Conservation (phyloP, 352 stramenopile genomes). For the Elongisporangium senticosum region DNA sequence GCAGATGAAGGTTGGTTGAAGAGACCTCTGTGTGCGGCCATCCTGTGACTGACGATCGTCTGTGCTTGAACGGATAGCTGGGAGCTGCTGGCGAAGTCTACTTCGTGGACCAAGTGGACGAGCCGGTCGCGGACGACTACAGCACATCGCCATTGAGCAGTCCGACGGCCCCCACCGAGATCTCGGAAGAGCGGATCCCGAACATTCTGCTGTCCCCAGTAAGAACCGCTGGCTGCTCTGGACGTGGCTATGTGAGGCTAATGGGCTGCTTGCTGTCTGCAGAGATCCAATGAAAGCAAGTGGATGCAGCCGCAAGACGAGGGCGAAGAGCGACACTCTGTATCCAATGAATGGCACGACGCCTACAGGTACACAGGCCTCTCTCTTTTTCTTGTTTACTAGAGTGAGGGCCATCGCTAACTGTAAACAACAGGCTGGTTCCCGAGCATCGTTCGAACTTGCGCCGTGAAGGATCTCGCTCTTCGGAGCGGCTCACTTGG, state of each 20-base stretch:
- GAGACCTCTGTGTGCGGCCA: not conserved
- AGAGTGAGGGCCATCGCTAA: not conserved
- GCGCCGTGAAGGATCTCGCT: not conserved
- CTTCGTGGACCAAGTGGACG: constrained; percentile 62
- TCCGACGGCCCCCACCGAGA: constrained; percentile 9
- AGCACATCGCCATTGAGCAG: constrained; percentile 54
- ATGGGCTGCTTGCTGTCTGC: not conserved
- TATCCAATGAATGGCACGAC: constrained; percentile 9
- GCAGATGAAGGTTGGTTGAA: constrained; percentile 60
- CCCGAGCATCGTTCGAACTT: constrained; percentile 1
- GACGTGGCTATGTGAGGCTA: not conserved
- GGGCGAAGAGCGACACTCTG: not conserved
- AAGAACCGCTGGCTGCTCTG: not conserved
- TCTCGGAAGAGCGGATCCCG: not conserved
- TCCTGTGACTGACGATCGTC: not conserved
- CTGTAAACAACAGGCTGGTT: not conserved
- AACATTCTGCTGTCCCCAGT: not conserved
- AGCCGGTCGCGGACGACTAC: constrained; percentile 60
- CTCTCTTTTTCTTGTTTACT: not conserved
- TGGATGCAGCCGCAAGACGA: not conserved
- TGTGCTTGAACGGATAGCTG: constrained; percentile 19
- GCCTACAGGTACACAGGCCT: constrained; percentile 2
- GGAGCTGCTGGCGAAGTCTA: constrained; percentile 62
- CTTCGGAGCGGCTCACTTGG: constrained; percentile 41
- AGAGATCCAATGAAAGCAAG: not conserved